These are phyloP conservation scores for Trichosporon ovoides DNA, from an alignment of 1,284 basidiomycete genomes.

Conservation along the genomic window DNA sequence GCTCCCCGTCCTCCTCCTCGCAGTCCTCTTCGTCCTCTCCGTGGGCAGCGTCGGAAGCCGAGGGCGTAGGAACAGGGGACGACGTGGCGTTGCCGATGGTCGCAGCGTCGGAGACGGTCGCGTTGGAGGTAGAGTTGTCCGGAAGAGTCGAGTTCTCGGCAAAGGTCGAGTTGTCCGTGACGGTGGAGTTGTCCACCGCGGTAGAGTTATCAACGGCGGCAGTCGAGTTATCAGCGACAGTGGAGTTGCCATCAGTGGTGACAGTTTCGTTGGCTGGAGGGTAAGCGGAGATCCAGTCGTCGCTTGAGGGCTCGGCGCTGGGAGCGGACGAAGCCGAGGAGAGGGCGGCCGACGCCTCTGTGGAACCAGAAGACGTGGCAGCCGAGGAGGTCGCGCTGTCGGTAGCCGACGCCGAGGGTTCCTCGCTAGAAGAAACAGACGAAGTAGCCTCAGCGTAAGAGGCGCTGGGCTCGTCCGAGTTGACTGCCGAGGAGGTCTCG, in stretches of 20 bases:
- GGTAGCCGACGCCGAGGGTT: not conserved
- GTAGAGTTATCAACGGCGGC: too few relatives aligned
- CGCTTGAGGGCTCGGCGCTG: not conserved
- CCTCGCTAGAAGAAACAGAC: not conserved
- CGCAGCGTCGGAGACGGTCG: not conserved
- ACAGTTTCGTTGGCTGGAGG: too few relatives aligned
- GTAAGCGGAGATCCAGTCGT: not conserved
- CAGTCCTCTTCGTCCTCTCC: constrained; percentile 10
- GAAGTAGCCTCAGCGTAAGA: not conserved
- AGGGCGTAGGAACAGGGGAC: not conserved
- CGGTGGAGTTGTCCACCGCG: not conserved
- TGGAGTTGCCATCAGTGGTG: too few relatives aligned
- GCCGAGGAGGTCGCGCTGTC: not conserved
- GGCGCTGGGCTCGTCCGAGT: too few relatives aligned
- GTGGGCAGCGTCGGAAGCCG: not conserved
- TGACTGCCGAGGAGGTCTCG: not conserved
- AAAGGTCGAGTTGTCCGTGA: not conserved
- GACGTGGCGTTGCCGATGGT: not conserved
- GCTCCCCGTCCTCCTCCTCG: constrained; percentile 6
- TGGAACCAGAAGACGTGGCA: not conserved
- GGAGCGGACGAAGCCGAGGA: not conserved
- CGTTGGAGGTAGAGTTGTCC: not conserved
- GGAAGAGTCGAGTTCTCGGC: not conserved
- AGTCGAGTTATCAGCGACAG: too few relatives aligned
- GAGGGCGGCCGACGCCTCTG: not conserved